phyloP scores from a whole-genome alignment of 352 stramenopile genomes.

The Phytophthora constricta region DNA sequence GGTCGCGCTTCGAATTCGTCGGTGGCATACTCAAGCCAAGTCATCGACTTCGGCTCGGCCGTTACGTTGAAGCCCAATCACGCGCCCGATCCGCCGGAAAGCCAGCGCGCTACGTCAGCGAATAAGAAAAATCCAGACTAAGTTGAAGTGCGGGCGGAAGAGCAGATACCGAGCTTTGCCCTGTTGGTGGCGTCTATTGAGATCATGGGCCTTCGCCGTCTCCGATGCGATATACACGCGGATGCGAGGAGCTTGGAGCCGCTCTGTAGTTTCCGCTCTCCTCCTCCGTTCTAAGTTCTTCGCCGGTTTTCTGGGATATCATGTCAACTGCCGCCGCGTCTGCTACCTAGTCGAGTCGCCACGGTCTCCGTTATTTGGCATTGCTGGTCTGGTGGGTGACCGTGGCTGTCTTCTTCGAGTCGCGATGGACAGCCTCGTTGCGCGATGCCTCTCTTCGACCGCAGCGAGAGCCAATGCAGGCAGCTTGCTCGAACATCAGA shows the following conservation, averaged over 20 bases:
- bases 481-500: too few species aligned
- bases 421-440: neutral
- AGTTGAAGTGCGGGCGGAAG: constrained; percentile 19
- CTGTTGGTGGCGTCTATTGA: too few species aligned
- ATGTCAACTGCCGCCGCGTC: neutral
- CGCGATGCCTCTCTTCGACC: neutral
- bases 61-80: constrained; percentile 40
- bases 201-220: neutral
- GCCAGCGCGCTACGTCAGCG: constrained; percentile 27
- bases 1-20: neutral
- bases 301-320: neutral
- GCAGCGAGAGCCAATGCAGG: too few species aligned
- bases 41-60: constrained; percentile 1
- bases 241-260: too few species aligned
- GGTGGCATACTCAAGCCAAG: neutral
- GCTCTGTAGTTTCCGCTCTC: too few species aligned
- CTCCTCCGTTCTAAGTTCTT: neutral
- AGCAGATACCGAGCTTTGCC: constrained; percentile 1
- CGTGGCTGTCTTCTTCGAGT: neutral
- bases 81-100: neutral
- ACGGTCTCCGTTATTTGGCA: neutral
- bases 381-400: neutral
- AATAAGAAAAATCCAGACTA: constrained; percentile 41
- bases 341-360: neutral
- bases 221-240: neutral